Percentiles rank a stretch among this genome's conserved stretches.
Conservation (phyloP, 106 monocot species). For the Dendrobium catenatum region DNA sequence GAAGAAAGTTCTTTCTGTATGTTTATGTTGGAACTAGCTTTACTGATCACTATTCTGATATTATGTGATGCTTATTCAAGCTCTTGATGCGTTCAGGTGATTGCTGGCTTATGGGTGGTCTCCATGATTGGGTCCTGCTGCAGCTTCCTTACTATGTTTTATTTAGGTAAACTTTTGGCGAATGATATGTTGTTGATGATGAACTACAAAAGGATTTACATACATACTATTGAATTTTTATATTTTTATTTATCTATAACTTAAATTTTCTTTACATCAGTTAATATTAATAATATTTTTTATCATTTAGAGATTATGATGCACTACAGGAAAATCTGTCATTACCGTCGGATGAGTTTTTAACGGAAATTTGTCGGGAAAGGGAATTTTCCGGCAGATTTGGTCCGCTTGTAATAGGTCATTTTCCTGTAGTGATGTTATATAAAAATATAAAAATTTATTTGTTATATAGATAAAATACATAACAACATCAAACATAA, state of each 20-base stretch:
- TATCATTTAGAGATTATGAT: no score
- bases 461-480: no score
- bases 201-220: not conserved
- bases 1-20: constrained; percentile 47
- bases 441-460: no score
- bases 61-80: not conserved
- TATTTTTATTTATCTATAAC: not conserved
- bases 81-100: constrained; percentile 6
- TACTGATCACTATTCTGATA: not conserved
- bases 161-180: constrained; percentile 1
- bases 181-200: not conserved
- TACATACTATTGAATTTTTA: not conserved
- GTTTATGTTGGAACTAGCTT: constrained; percentile 3
- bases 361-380: no score
- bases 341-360: no score
- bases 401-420: no score
- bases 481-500: no score
- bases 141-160: constrained; percentile 9
- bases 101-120: constrained; percentile 14
- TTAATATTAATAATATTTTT: no score
- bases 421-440: no score
- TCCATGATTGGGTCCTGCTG: constrained; percentile 9
- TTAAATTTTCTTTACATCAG: not conserved
- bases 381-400: no score
- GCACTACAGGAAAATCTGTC: no score